Evolutionary conservation across 2,329 filamentous ascomycete species (phyloP), one percentile per base, ranked within the genome.

Genomic region (Paraphaeosphaeria sporulosa): DNA sequence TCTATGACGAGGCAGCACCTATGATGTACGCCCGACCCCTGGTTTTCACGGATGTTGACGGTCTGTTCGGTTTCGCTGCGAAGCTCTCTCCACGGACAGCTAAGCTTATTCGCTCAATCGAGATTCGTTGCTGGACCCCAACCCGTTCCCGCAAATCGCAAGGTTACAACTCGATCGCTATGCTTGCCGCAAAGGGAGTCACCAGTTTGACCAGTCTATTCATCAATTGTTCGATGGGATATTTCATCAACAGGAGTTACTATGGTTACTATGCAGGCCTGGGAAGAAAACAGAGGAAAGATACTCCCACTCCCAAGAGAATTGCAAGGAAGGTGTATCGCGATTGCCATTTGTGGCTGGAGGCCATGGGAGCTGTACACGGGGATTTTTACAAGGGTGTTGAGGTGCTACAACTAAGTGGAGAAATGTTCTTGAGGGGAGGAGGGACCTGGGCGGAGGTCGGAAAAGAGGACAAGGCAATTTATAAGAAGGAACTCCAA

Each of bases 321-420:
- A 40, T 64, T 17, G 69, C 69, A 0, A 65, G 56, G 23, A 63
- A 66, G 47, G 52, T 70, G 10, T 71, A 64, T 52, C 65, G 67
- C 1, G 64, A 67, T 23, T 65, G 59, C 10, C 60, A 64, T 48
- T 50, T 61, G 32, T 70, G 64, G 66, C 42, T 71, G 17, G 69
- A 71, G 21, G 60, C 55, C 9, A 51, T 65, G 2, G 62, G 55
- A 12, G 30, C 51, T 2, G 42, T 47, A 23, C 64, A 46, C 19
- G 58, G 60, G 21, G 27, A 57, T 44, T n/a, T 43, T 9, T 15
- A 47, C 13, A 61, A 62, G 50, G 63, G 46, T 12, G 30, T 66
- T 4, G 59, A 65, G 2, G 30, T 65, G 19, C 19, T 61, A 51
- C 43, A 48, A 30, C n/a, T 55, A 17, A 25, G 47, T 2, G 54